These are phyloP conservation scores for Leishmania amazonensis DNA, from an alignment of 208 protist genomes.

Conservation along the genomic window DNA sequence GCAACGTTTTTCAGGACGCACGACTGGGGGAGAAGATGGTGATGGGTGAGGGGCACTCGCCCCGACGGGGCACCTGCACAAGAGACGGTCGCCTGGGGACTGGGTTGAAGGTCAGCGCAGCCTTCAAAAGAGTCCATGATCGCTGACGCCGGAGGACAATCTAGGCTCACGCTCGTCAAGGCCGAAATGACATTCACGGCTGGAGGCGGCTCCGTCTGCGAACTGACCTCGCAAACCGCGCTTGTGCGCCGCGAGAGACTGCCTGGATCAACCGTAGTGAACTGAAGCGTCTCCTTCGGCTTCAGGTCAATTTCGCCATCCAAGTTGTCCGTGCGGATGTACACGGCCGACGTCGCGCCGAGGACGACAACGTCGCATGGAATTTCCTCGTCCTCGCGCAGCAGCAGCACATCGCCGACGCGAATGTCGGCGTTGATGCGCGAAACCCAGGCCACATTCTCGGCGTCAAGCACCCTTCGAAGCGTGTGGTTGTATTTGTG, in stretches of 20 bases:
- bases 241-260: conserved; percentile 8
- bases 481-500: conserved; percentile 66
- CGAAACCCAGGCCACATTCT: conserved; percentile 30
- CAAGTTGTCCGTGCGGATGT: conserved; percentile 94
- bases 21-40: conserved; percentile 89
- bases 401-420: conserved; percentile 87
- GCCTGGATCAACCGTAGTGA: conserved; percentile 12
- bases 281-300: conserved; percentile 63
- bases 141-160: conserved; percentile 73
- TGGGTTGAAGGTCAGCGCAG: conserved; percentile 36
- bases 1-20: conserved; percentile 88
- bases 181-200: conserved; percentile 11
- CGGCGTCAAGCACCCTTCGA: conserved; percentile 45
- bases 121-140: conserved; percentile 92
- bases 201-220: conserved; percentile 17
- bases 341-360: conserved; percentile 48
- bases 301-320: conserved; percentile 96
- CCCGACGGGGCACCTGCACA: not conserved
- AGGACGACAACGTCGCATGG: conserved; percentile 93
- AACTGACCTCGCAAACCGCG: conserved; percentile 15
- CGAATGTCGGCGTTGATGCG: conserved; percentile 58
- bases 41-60: conserved; percentile 50
- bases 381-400: conserved; percentile 80
- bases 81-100: not conserved
- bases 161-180: conserved; percentile 30